Percentiles rank a stretch among this genome's conserved stretches.
phyloP scores from a whole-genome alignment of 2,329 filamentous ascomycete species.

The Cercospora beticola region DNA sequence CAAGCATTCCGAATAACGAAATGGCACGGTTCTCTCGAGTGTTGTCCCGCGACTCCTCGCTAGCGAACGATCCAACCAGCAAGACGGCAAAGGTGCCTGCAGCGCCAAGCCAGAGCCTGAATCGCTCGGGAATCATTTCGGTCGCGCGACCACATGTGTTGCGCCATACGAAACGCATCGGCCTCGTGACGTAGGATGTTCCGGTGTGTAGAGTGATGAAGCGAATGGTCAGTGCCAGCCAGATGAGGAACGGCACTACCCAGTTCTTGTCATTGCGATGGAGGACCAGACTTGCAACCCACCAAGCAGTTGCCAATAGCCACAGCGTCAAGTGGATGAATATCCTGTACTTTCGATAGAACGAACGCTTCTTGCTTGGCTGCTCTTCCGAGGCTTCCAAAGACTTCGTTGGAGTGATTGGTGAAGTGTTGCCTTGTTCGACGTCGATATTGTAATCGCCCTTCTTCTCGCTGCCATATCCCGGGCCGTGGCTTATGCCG shows the following conservation, averaged over 20 bases:
- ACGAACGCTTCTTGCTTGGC: slow-evolving; percentile 30
- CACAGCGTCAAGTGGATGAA: slow-evolving; percentile 40
- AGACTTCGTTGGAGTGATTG: slow-evolving; percentile 20
- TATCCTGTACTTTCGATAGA: slow-evolving; percentile 51
- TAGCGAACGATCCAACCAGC: slow-evolving; percentile 74
- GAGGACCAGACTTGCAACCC: slow-evolving; percentile 71
- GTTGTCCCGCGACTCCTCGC: slow-evolving; percentile 70
- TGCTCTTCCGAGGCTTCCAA: slow-evolving; percentile 16
- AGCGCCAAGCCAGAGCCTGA: slow-evolving; percentile 64
- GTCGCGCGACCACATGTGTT: slow-evolving; percentile 61
- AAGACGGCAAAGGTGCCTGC: slow-evolving; percentile 67
- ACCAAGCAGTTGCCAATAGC: slow-evolving; percentile 57
- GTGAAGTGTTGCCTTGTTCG: slow-evolving; percentile 25
- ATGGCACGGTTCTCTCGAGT: slow-evolving; percentile 76
- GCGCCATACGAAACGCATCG: slow-evolving; percentile 67
- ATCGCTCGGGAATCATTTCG: slow-evolving; percentile 63
- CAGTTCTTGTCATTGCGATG: slow-evolving; percentile 74
- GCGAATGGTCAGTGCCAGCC: slow-evolving; percentile 70
- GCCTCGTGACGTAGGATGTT: slow-evolving; percentile 63
- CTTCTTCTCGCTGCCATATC: slow-evolving; percentile 24
- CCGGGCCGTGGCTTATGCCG: slow-evolving; percentile 19
- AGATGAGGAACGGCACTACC: slow-evolving; percentile 81
- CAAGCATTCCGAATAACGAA: slow-evolving; percentile 72
- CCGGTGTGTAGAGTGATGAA: slow-evolving; percentile 73
- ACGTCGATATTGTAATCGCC: slow-evolving; percentile 25